phyloP scores from a whole-genome alignment of 179 eudicot species.

The Silene vulgaris region DNA sequence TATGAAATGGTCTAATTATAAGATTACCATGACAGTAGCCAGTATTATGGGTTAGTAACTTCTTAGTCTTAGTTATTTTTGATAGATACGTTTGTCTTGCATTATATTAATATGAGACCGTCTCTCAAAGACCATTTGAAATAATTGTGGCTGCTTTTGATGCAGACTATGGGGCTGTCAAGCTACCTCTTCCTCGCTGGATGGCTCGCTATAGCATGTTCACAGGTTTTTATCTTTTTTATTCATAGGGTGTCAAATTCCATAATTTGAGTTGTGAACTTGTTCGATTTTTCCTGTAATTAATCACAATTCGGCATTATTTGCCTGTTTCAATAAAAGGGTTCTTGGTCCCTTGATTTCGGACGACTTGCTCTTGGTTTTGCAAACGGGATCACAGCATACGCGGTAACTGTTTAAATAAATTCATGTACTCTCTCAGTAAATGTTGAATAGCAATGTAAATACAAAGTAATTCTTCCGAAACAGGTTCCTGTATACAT shows the following conservation, averaged over 20 bases:
- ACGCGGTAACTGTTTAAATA: conserved; percentile 30
- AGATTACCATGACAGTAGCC: no score
- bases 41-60: no score
- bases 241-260: not conserved
- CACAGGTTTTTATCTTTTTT: conserved; percentile 22
- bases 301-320: no score
- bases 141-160: not conserved
- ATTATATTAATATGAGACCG: not conserved
- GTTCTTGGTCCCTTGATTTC: conserved; percentile 38
- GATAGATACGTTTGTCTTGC: no score
- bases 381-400: conserved; percentile 26
- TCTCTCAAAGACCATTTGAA: not conserved
- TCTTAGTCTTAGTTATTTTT: no score
- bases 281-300: not conserved
- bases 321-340: conserved; percentile 19
- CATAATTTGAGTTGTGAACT: not conserved
- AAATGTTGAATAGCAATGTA: not conserved
- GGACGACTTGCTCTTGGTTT: conserved; percentile 41
- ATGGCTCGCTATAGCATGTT: conserved; percentile 33
- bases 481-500: conserved; percentile 71
- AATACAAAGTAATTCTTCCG: not conserved
- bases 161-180: conserved; percentile 38
- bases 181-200: conserved; percentile 30
- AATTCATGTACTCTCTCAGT: not conserved
- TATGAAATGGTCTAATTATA: not conserved